Base-by-base conservation (phyloP, 306 rosid species). In the Gastrolobium bilobum region DNA sequence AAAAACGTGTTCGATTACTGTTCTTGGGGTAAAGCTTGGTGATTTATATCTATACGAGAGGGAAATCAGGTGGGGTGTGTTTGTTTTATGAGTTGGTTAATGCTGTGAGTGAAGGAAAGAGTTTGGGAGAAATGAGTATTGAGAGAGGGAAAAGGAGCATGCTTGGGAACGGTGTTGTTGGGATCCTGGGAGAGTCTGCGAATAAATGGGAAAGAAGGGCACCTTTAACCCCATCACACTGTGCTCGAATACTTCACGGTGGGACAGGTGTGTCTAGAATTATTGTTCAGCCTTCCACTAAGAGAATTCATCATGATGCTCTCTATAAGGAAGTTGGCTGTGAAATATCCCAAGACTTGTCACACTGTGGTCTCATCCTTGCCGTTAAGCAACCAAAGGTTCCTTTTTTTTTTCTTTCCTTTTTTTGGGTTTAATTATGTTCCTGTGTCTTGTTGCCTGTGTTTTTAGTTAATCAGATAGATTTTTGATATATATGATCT, bases 171-270 rank as follows among this genome's bases (percentile, higher is more conserved):
- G 99, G 98, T 58, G 89, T 88, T 38, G 91, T 93, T 33, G 99
- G 99, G 87, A 91, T 95, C 58, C 86, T 95, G 0, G 87, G 93
- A 0, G 99, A 95, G 84, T 68, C 98, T 10, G 84, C 79, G 59
- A 88, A 92, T 64, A 95, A 95, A 83, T 95, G 99, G 99, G 99
- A 95, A 52, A 91, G 99, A 81, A 92, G 99, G 81, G 92, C 83
- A 31, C 98, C 98, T 65, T 76, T 95, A 63, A 81, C 97, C 8
- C 99, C 99, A 15, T 88, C 91, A 57, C 98, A 95, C 88, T 95
- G 99, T 76, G 98, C 98, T 72, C 82, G 93, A 54, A 82, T 95
- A 7, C 94, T 95, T 56, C 90, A 82, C 37, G 85, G 87, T 10
- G 91, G 93, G 4, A 90, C 87, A 10, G 91, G 91, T 31, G 92